Base-by-base conservation (phyloP, 116 monocot species). In the Phalaenopsis hybrid region DNA sequence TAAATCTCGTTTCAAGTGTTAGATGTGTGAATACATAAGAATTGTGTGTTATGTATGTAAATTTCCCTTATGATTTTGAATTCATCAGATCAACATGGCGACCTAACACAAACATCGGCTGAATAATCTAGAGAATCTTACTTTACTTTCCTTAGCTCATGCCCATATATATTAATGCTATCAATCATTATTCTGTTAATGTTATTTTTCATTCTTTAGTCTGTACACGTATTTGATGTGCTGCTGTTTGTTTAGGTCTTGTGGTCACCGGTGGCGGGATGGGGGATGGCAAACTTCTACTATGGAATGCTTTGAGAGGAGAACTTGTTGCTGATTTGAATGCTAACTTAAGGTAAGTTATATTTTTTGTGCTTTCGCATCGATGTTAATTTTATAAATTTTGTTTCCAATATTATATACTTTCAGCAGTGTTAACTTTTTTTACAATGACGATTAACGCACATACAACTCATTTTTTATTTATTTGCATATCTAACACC, bases 251-350 rank as follows among this genome's bases (percentile, higher is more conserved):
- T 81, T 59, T 79, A 92, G 95, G 92, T 83, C 95, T 95, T 79
- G 92, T 95, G 4, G 92, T 81, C 70, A 95, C 95, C 9, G 91
- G 91, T 81, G 91, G 92, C 49, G 91, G 87, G 16, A 84, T 52
- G 77, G 91, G 95, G 16, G 95, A 95, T 83, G 91, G 87, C 4
- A 95, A 95, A 78, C 89, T 95, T 81, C 89, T 92, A 17, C 75
- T 95, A 9, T 95, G 95, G 95, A 91, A 95, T 91, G 95, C 91
- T 81, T 89, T 95, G 85, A 89, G 92, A 83, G 92, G 95, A 59
- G 92, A 95, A 84, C 91, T 95, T 80, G 82, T 84, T 83, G 77
- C 88, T 68, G 95, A 95, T 86, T 76, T 95, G 51, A 95, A 95
- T 79, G 70, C 82, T 33, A 85, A 80, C 34, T 77, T 89, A 44